Evolutionary conservation across 2,329 filamentous ascomycete species (phyloP).

Genomic region (Fusarium graminum): DNA sequence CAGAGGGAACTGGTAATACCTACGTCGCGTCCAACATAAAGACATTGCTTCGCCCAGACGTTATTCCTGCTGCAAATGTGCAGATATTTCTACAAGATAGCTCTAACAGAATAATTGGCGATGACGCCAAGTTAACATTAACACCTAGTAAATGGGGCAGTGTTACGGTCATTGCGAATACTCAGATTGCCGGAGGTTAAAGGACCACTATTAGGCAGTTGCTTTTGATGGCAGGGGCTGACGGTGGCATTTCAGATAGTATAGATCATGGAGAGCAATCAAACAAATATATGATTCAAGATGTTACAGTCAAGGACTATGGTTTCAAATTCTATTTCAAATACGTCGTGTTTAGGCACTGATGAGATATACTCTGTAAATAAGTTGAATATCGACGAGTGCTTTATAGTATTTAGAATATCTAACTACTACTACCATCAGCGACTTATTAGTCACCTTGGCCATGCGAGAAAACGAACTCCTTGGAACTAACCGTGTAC

Average conservation of each 20-base stretch:
- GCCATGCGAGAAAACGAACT: not conserved
- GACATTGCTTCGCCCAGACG: not conserved
- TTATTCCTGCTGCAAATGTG: not conserved
- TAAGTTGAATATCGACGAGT: too few species aligned
- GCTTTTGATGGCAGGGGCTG: not conserved
- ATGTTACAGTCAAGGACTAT: too few species aligned
- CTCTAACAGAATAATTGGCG: not conserved
- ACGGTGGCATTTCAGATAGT: not conserved
- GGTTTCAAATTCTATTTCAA: too few species aligned
- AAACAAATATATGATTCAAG: too few species aligned
- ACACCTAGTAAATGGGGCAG: not conserved
- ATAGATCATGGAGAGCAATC: too few species aligned
- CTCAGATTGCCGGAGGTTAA: not conserved
- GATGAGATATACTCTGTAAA: too few species aligned
- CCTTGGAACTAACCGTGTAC: not conserved
- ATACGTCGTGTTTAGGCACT: too few species aligned
- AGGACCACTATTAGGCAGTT: not conserved
- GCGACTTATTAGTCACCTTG: too few species aligned
- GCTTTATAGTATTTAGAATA: too few species aligned
- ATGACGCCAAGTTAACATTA: not conserved
- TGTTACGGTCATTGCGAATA: not conserved
- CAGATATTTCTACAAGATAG: conserved; percentile 6
- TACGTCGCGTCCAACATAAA: not conserved
- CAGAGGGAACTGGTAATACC: not conserved
- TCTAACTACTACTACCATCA: too few species aligned